Conservation (phyloP, 164 flowering plant species). For the Umbellularia californica region DNA sequence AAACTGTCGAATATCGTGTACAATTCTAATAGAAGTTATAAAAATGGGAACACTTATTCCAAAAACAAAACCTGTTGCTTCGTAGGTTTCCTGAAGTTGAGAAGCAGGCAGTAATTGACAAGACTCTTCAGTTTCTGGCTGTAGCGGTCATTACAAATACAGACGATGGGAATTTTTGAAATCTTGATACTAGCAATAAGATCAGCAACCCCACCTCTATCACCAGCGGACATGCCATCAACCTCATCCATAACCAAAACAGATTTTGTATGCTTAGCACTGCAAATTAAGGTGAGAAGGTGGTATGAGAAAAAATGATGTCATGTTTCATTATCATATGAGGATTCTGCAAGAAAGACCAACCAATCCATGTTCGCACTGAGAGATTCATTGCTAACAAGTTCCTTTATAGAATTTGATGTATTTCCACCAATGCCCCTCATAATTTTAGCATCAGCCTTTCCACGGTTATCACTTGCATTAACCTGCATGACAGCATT, state of each 20-base stretch:
- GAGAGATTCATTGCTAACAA: conserved; percentile 78
- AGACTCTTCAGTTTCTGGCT: conserved; percentile 95
- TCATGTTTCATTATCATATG: background rate
- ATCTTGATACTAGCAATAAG: conserved; percentile 92
- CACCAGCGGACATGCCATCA: conserved; percentile 99
- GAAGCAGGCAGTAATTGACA: conserved; percentile 75
- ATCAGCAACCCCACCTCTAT: conserved; percentile 97
- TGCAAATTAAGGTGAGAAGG: conserved; percentile 24
- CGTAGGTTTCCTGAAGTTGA: conserved; percentile 86
- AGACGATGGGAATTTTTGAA: conserved; percentile 90
- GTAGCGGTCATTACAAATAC: conserved; percentile 97
- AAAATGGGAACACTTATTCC: background rate
- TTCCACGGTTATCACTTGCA: conserved; percentile 98
- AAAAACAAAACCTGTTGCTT: conserved; percentile 73
- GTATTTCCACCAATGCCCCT: conserved; percentile 91
- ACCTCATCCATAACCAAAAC: conserved; percentile 99
- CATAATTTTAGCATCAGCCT: conserved; percentile 76
- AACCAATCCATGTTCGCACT: conserved; percentile 56
- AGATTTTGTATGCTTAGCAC: conserved; percentile 66
- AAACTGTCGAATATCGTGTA: background rate
- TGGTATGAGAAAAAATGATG: background rate
- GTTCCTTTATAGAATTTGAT: conserved; percentile 92
- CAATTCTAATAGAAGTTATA: background rate
- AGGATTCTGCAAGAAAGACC: conserved; percentile 17
- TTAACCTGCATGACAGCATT: conserved; percentile 56